A percentile compares a stretch with the other conserved stretches of the same genome.
phyloP scores from a whole-genome alignment of 768 basidiomycete species.

The Termitomyces sp. region DNA sequence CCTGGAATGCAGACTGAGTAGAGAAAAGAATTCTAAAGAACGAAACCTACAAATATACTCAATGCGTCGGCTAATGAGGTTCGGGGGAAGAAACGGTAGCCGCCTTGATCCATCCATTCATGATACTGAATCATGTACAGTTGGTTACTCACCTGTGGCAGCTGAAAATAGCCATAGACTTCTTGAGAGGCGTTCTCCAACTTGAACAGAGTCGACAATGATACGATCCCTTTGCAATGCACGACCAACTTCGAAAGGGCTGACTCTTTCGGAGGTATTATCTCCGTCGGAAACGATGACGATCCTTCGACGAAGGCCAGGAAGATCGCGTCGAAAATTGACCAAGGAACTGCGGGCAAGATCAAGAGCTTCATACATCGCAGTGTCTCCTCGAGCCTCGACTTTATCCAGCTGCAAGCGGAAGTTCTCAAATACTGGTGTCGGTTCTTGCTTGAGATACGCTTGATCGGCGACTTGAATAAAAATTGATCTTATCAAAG shows the following conservation, averaged over 20 bases:
- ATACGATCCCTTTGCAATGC: not conserved
- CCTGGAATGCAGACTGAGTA: not conserved
- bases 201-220: not conserved
- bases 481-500: not conserved
- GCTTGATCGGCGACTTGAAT: not conserved
- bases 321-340: not conserved
- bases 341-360: not conserved
- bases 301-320: not conserved
- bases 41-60: not conserved
- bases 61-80: not conserved
- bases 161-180: not conserved
- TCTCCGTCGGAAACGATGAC: not conserved
- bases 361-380: not conserved
- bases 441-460: not conserved
- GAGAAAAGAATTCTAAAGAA: not conserved
- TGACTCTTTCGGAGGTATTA: too few species aligned
- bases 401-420: not conserved
- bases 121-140: not conserved
- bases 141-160: not conserved
- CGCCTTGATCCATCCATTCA: not conserved
- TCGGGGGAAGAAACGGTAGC: not conserved
- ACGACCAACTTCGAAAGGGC: not conserved
- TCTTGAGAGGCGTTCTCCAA: not conserved
- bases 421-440: not conserved
- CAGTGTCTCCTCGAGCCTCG: not conserved